Conservation (phyloP, 176 grass and related monocot genomes). For the Bolboschoenus planiculmis region DNA sequence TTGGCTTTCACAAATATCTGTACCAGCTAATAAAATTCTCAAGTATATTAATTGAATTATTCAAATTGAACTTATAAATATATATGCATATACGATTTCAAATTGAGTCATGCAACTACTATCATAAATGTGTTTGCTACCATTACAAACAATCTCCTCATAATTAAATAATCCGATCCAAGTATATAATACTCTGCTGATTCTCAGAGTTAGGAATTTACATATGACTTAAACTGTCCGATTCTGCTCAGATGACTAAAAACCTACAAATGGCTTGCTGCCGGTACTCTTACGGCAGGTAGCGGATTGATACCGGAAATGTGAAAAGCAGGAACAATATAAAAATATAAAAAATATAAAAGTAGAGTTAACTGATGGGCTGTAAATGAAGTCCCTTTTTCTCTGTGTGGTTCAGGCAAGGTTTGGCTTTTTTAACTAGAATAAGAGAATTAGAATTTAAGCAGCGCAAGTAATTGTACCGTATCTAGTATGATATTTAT, state of each 20-base stretch:
- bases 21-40: not conserved
- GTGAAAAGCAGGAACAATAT: not conserved
- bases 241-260: not conserved
- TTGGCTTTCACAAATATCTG: not conserved
- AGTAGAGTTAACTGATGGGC: not conserved
- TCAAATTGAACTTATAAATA: not conserved
- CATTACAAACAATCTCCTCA: not conserved
- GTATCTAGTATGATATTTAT: not conserved
- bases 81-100: not conserved
- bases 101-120: not conserved
- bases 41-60: not conserved
- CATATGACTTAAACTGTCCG: not conserved
- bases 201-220: not conserved
- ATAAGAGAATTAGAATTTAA: conserved; percentile 13
- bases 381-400: not conserved
- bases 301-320: not conserved
- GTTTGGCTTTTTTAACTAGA: not conserved
- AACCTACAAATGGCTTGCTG: not conserved
- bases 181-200: not conserved
- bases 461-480: conserved; percentile 16
- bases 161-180: not conserved
- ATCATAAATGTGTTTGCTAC: not conserved
- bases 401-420: not conserved
- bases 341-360: not conserved
- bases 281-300: not conserved